Conservation (phyloP, 1,284 basidiomycete species). For the Cryptococcus sp. region DNA sequence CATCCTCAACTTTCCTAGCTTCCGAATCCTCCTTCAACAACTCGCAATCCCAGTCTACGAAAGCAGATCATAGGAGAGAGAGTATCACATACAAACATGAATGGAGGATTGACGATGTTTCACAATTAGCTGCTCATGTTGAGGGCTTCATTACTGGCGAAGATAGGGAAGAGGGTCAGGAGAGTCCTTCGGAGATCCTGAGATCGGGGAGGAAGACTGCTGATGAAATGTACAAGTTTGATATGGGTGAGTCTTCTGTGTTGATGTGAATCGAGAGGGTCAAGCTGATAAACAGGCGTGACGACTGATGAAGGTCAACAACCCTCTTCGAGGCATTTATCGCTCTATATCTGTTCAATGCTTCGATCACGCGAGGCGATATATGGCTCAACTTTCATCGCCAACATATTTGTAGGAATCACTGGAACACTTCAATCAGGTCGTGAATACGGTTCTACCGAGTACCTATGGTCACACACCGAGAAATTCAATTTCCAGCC, state of each 20-base stretch:
- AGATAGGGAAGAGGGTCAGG: conserved; percentile 13
- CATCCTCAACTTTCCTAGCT: no score
- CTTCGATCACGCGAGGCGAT: no score
- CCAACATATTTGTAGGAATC: conserved; percentile 68
- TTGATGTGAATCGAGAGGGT: background rate
- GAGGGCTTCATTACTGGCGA: background rate
- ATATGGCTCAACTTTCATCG: conserved; percentile 58
- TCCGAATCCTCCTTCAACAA: no score
- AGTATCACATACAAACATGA: background rate
- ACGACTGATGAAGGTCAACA: conserved; percentile 10
- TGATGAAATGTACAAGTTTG: conserved; percentile 65
- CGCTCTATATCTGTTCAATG: conserved; percentile 63
- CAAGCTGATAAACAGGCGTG: background rate
- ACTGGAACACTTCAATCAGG: conserved; percentile 61
- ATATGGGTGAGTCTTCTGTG: conserved; percentile 24
- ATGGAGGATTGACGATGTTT: background rate
- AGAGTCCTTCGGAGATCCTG: conserved; percentile 58
- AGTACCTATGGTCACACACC: conserved; percentile 69
- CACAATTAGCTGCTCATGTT: background rate
- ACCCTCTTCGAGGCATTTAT: conserved; percentile 46
- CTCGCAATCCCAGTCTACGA: no score
- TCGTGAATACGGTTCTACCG: conserved; percentile 60
- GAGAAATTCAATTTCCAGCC: conserved; percentile 63
- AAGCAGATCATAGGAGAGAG: no score
- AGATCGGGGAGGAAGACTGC: conserved; percentile 63